phyloP scores from a whole-genome alignment of 2,329 filamentous ascomycete genomes.

The Fusarium humuli region DNA sequence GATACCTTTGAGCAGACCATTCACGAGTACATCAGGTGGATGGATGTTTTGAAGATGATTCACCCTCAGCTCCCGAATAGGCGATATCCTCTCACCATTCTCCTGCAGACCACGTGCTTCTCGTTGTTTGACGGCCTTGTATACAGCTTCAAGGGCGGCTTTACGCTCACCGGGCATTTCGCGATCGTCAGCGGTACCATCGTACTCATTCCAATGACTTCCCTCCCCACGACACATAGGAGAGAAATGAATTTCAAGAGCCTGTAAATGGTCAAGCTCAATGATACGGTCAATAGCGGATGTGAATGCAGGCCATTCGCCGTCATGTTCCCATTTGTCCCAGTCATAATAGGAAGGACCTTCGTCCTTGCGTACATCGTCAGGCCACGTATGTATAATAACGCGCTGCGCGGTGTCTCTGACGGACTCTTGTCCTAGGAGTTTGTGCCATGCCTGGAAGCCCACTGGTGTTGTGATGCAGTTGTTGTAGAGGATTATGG shows the following conservation, averaged over 20 bases:
- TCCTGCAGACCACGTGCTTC: not conserved
- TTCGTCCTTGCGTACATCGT: not conserved
- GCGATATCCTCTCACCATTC: accelerated
- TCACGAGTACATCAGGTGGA: not conserved
- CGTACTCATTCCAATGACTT: no score
- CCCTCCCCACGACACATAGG: not conserved
- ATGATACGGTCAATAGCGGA: not conserved
- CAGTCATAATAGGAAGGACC: not conserved
- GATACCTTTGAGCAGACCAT: not conserved
- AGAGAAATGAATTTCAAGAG: not conserved
- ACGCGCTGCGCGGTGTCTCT: not conserved
- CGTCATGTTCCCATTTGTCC: not conserved
- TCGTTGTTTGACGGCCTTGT: not conserved
- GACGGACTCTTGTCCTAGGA: not conserved
- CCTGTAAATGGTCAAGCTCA: not conserved
- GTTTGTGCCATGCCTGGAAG: not conserved
- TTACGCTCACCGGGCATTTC: not conserved
- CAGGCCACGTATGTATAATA: not conserved
- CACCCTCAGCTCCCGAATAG: not conserved
- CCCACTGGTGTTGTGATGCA: not conserved
- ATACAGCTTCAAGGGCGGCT: not conserved
- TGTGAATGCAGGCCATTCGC: not conserved
- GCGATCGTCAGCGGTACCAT: not conserved
- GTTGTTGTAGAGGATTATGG: not conserved
- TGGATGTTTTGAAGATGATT: not conserved